phyloP scores from a whole-genome alignment of 768 basidiomycete genomes.

The Lactarius trivialis region DNA sequence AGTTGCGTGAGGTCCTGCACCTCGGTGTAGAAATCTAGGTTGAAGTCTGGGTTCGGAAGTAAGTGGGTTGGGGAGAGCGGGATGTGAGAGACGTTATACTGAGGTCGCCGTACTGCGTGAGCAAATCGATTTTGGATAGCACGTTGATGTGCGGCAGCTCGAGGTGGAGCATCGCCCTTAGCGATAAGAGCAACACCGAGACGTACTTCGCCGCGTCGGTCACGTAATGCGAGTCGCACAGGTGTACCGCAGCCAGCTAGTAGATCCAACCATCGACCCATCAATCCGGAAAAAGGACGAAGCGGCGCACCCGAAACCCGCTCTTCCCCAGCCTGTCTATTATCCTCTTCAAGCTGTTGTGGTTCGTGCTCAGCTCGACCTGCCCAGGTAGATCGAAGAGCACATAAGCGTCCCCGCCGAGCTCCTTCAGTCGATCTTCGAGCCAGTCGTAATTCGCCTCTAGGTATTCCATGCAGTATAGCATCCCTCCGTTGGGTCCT shows the following conservation, averaged over 20 bases:
- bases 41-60: slow-evolving; percentile 64
- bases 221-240: slow-evolving; percentile 96
- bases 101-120: slow-evolving; percentile 84
- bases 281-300: background rate
- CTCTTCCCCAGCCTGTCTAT: slow-evolving; percentile 62
- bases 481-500: slow-evolving; percentile 93
- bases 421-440: slow-evolving; percentile 54
- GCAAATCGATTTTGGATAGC: slow-evolving; percentile 90
- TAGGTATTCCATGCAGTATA: slow-evolving; percentile 72
- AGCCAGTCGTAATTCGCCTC: slow-evolving; percentile 94
- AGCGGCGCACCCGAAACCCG: slow-evolving; percentile 71
- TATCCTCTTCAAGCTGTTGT: slow-evolving; percentile 73
- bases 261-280: background rate
- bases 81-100: slow-evolving; percentile 41
- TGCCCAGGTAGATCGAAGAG: slow-evolving; percentile 96
- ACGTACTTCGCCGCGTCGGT: slow-evolving; percentile 95
- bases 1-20: slow-evolving; percentile 93
- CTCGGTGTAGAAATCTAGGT: slow-evolving; percentile 96
- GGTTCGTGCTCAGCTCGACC: slow-evolving; percentile 96
- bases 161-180: slow-evolving; percentile 96
- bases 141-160: slow-evolving; percentile 99
- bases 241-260: slow-evolving; percentile 54
- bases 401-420: slow-evolving; percentile 74
- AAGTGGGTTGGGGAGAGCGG: background rate
- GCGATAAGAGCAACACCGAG: slow-evolving; percentile 82